These are phyloP conservation scores for Tillandsia fasciculata DNA, from an alignment of 176 grass and related monocot genomes.

Conservation along the genomic window DNA sequence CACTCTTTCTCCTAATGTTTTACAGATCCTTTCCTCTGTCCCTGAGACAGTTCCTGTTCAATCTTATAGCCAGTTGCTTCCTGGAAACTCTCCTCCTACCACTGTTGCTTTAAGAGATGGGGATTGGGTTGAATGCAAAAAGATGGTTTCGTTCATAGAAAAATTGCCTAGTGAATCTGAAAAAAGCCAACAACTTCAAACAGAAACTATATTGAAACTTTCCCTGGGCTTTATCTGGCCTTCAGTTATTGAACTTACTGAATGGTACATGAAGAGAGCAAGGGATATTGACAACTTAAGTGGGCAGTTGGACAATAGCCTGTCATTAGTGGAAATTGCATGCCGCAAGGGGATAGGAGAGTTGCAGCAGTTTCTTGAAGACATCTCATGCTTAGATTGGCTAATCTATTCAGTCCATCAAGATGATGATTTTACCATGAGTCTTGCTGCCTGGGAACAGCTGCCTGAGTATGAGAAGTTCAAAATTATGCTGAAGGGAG, in stretches of 20 bases:
- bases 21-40: constrained; percentile 64
- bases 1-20: constrained; percentile 50
- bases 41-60: constrained; percentile 88
- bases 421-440: constrained; percentile 56
- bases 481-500: constrained; percentile 78
- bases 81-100: constrained; percentile 54
- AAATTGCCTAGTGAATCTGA: constrained; percentile 27
- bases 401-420: constrained; percentile 66
- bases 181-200: constrained; percentile 45
- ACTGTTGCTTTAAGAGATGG: constrained; percentile 53
- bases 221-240: constrained; percentile 71
- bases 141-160: constrained; percentile 65
- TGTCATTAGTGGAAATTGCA: constrained; percentile 70
- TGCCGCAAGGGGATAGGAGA: constrained; percentile 61
- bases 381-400: constrained; percentile 63
- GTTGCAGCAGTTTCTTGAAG: constrained; percentile 57
- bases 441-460: constrained; percentile 64
- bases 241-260: constrained; percentile 51
- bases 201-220: constrained; percentile 67
- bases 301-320: constrained; percentile 84
- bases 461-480: constrained; percentile 77
- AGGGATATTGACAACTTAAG: constrained; percentile 93
- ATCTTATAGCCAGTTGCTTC: constrained; percentile 82
- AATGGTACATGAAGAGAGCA: constrained; percentile 78
- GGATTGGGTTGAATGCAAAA: constrained; percentile 89